A percentile compares a stretch with the other conserved stretches of the same genome.
phyloP scores from a whole-genome alignment of 805 yeast genomes.

The Scheffersomyces lignosus region DNA sequence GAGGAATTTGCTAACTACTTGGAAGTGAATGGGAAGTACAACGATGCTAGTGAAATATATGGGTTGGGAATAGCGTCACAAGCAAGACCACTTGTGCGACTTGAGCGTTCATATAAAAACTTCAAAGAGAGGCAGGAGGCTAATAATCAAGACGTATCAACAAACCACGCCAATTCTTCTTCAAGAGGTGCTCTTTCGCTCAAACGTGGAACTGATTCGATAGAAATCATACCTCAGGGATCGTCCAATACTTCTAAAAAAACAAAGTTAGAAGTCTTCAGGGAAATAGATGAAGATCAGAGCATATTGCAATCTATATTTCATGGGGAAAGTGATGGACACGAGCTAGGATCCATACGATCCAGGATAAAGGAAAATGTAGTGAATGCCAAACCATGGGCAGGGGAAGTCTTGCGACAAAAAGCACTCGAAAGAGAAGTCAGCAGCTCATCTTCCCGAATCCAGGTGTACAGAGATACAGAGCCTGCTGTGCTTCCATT shows the following conservation, averaged over 20 bases:
- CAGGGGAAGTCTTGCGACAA: constrained; percentile 59
- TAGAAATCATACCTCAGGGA: constrained; percentile 10
- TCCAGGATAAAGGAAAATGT: constrained; percentile 65
- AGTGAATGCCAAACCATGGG: constrained; percentile 56
- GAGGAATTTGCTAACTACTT: constrained; percentile 72
- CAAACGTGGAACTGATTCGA: constrained; percentile 32
- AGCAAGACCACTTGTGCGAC: constrained; percentile 62
- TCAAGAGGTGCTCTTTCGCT: constrained; percentile 25
- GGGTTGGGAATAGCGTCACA: constrained; percentile 53
- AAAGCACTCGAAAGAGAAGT: constrained; percentile 17
- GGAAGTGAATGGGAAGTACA: constrained; percentile 48
- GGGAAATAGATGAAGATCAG: constrained; percentile 25
- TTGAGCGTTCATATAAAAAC: constrained; percentile 36
- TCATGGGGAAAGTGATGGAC: constrained; percentile 35
- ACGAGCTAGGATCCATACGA: constrained; percentile 48
- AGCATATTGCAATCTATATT: constrained; percentile 24
- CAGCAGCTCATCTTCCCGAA: constrained; percentile 25
- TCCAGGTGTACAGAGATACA: constrained; percentile 27
- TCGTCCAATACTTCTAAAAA: constrained; percentile 15
- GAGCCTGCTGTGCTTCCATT: constrained; percentile 3
- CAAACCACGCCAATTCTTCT: constrained; percentile 20
- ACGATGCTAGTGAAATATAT: constrained; percentile 61
- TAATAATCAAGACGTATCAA: constrained; percentile 19
- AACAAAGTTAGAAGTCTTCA: constrained; percentile 41
- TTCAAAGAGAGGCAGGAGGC: constrained; percentile 40